Percentiles rank a stretch among this genome's conserved stretches.
Conservation (phyloP, 106 monocot species). For the Agapanthus africanus region DNA sequence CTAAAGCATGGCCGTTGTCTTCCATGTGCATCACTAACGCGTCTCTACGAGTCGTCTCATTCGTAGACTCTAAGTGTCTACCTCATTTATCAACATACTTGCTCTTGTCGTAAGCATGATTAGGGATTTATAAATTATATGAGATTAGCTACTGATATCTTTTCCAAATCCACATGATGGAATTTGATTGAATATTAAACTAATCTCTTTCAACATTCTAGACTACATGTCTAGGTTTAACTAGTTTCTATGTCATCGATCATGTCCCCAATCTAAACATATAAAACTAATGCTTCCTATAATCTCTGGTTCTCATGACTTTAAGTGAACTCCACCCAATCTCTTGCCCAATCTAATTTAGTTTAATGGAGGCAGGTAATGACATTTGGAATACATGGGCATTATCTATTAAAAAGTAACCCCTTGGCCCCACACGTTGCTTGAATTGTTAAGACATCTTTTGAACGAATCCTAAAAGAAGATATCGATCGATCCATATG, state of each 20-base stretch:
- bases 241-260: background rate
- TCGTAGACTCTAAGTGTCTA: background rate
- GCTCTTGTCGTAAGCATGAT: background rate
- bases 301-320: constrained; percentile 17
- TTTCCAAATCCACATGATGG: constrained; percentile 5
- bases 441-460: constrained; percentile 6
- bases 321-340: constrained; percentile 20
- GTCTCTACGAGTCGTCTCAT: background rate
- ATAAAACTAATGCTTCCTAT: background rate
- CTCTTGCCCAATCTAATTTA: constrained; percentile 12
- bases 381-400: constrained; percentile 6
- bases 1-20: background rate
- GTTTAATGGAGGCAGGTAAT: constrained; percentile 20
- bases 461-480: constrained; percentile 17
- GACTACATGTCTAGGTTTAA: constrained; percentile 9
- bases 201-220: constrained; percentile 8
- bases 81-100: background rate
- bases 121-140: background rate
- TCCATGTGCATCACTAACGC: background rate
- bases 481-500: constrained; percentile 7
- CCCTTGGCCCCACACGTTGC: too few species aligned
- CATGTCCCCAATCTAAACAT: constrained; percentile 2
- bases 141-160: constrained; percentile 11
- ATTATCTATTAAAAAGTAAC: constrained; percentile 1
- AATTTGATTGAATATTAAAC: constrained; percentile 11